Conservation (phyloP, 192 early-diverging fungal genomes). For the Radiomyces spectabilis region DNA sequence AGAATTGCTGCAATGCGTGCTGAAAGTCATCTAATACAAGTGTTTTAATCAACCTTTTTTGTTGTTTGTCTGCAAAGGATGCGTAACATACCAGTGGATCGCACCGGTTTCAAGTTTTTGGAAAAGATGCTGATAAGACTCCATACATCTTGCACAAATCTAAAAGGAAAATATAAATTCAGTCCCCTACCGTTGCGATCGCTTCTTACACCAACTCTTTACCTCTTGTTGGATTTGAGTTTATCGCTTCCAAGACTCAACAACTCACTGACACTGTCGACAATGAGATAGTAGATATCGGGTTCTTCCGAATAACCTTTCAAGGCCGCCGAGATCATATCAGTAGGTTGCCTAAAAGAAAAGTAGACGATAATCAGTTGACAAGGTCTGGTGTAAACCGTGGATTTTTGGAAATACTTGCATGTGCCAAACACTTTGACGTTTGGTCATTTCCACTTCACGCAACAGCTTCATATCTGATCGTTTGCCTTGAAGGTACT, state of each 20-base stretch:
- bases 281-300: slow-evolving; percentile 23
- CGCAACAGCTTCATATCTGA: slow-evolving; percentile 36
- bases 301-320: slow-evolving; percentile 11
- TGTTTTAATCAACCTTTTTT: neutral
- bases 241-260: slow-evolving; percentile 5
- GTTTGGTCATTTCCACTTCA: slow-evolving; percentile 25
- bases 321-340: slow-evolving; percentile 18
- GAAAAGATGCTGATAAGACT: slow-evolving; percentile 40
- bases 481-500: slow-evolving; percentile 31
- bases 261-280: slow-evolving; percentile 18
- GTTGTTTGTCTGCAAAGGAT: too few species aligned
- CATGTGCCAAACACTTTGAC: slow-evolving; percentile 24
- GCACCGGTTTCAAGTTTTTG: slow-evolving; percentile 8
- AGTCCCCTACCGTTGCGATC: neutral
- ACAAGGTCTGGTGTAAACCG: too few species aligned
- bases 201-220: neutral
- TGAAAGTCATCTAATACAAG: slow-evolving; percentile 10
- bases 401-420: slow-evolving; percentile 2
- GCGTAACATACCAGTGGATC: slow-evolving; percentile 9
- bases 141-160: slow-evolving; percentile 40
- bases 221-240: slow-evolving; percentile 2
- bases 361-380: too few species aligned
- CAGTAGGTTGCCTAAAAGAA: slow-evolving; percentile 15
- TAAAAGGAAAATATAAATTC: neutral
- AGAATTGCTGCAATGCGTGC: slow-evolving; percentile 13